These are phyloP conservation scores for Populus alba DNA, from an alignment of 345 rosid species.

Conservation along the genomic window DNA sequence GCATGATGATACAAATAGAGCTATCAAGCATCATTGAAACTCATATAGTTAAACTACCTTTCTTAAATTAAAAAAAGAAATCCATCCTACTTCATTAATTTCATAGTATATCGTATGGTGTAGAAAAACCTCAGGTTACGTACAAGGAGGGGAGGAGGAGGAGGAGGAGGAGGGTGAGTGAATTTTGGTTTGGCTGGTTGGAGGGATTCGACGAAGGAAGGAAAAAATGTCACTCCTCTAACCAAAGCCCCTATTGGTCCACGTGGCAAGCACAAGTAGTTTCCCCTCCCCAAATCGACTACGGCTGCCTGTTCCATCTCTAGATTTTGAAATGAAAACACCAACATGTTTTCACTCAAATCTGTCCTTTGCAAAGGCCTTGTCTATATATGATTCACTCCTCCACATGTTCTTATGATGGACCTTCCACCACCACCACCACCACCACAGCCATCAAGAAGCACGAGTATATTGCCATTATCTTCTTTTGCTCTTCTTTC, in stretches of 20 bases:
- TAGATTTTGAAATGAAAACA: slow-evolving; percentile 53
- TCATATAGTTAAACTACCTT: too few relatives aligned
- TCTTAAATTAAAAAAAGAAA: too few relatives aligned
- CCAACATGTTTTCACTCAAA: slow-evolving; percentile 39
- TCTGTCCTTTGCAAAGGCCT: slow-evolving; percentile 42
- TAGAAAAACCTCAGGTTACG: too few relatives aligned
- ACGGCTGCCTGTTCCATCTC: slow-evolving; percentile 46
- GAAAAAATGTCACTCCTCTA: slow-evolving; percentile 13
- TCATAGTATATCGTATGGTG: too few relatives aligned
- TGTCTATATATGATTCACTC: slow-evolving; percentile 46
- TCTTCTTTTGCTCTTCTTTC: slow-evolving; percentile 21
- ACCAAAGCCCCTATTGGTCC: slow-evolving; percentile 42
- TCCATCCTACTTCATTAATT: too few relatives aligned
- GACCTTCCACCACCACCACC: slow-evolving; percentile 54
- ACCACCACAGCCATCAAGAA: slow-evolving; percentile 20
- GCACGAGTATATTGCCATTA: slow-evolving; percentile 7
- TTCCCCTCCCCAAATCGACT: slow-evolving; percentile 29
- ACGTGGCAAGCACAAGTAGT: slow-evolving; percentile 45
- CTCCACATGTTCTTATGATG: slow-evolving; percentile 56
- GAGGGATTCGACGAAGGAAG: background rate
- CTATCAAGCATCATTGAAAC: background rate
- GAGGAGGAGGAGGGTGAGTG: background rate
- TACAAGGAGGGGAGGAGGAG: too few relatives aligned
- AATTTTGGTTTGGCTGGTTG: background rate
- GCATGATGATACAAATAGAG: background rate